Conservation (phyloP, 179 eudicot species). For the Silene coronaria region DNA sequence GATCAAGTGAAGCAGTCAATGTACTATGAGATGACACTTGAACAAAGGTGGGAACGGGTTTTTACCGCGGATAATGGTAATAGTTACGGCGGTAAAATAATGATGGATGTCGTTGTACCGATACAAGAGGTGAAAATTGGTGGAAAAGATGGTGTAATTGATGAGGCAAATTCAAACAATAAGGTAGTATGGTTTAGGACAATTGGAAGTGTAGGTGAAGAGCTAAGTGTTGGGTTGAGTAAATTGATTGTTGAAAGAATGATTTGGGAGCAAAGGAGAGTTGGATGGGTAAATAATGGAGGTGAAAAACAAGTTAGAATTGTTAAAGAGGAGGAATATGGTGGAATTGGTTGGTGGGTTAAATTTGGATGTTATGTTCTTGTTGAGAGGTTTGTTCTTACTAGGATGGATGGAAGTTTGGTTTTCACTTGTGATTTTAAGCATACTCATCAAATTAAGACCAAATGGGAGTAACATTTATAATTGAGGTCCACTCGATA, state of each 20-base stretch:
- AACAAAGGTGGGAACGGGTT: slow-evolving; percentile 60
- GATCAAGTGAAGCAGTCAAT: slow-evolving; percentile 42
- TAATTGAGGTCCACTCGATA: too few relatives aligned
- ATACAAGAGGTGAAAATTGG: slow-evolving; percentile 31
- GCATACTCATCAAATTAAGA: slow-evolving; percentile 41
- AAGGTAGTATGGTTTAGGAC: slow-evolving; percentile 49
- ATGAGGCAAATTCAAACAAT: slow-evolving; percentile 26
- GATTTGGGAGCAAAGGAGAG: slow-evolving; percentile 54
- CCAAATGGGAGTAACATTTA: slow-evolving; percentile 47
- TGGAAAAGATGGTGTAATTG: slow-evolving; percentile 33
- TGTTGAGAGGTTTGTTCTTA: slow-evolving; percentile 60
- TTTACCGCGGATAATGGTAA: slow-evolving; percentile 23
- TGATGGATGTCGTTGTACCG: slow-evolving; percentile 32
- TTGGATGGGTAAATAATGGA: slow-evolving; percentile 46
- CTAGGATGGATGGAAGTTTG: slow-evolving; percentile 61
- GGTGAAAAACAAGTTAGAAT: slow-evolving; percentile 35
- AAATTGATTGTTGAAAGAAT: slow-evolving; percentile 38
- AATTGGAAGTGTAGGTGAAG: slow-evolving; percentile 13
- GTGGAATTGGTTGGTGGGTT: slow-evolving; percentile 44
- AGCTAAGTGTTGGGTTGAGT: slow-evolving; percentile 47
- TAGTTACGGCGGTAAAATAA: slow-evolving; percentile 25
- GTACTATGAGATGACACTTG: slow-evolving; percentile 60
- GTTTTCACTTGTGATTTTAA: slow-evolving; percentile 51
- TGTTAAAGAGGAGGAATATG: slow-evolving; percentile 35
- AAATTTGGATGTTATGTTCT: slow-evolving; percentile 58